Percentiles rank a stretch among this genome's conserved stretches.
These are phyloP conservation scores for Lactarius indigo DNA, from an alignment of 768 basidiomycete species.

Conservation along the genomic window DNA sequence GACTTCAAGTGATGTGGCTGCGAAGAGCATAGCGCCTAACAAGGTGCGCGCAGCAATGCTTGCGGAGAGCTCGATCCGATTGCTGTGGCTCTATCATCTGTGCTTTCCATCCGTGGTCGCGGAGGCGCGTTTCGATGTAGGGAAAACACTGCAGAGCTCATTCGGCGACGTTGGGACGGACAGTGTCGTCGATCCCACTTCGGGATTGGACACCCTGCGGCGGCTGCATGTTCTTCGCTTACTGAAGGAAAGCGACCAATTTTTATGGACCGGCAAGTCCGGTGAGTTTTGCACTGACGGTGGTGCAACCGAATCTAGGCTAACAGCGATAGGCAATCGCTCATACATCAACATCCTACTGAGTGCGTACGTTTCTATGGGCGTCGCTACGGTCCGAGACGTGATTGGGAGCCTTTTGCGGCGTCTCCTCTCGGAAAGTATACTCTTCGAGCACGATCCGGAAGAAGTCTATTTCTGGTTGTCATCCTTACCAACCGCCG, in stretches of 20 bases:
- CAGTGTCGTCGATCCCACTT: slow-evolving; percentile 30
- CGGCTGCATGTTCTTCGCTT: slow-evolving; percentile 77
- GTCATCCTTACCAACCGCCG: slow-evolving; percentile 50
- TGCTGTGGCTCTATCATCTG: slow-evolving; percentile 83
- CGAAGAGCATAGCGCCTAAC: slow-evolving; percentile 21
- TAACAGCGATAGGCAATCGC: slow-evolving; percentile 32
- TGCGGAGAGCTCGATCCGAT: slow-evolving; percentile 72
- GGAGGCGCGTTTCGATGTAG: slow-evolving; percentile 83
- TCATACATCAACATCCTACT: slow-evolving; percentile 75
- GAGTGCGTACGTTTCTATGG: slow-evolving; percentile 51
- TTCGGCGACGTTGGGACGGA: slow-evolving; percentile 32
- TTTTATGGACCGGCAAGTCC: slow-evolving; percentile 70
- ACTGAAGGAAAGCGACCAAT: slow-evolving; percentile 74
- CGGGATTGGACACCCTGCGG: slow-evolving; percentile 51
- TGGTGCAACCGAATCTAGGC: neutral
- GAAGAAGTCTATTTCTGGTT: slow-evolving; percentile 78
- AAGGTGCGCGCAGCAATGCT: slow-evolving; percentile 56
- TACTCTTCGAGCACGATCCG: slow-evolving; percentile 76
- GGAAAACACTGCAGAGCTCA: slow-evolving; percentile 63
- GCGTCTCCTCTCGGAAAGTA: slow-evolving; percentile 63
- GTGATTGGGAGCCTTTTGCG: slow-evolving; percentile 52
- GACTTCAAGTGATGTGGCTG: neutral
- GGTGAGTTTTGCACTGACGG: slow-evolving; percentile 1
- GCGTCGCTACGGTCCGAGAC: slow-evolving; percentile 49
- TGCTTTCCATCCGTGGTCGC: slow-evolving; percentile 69